A percentile compares a stretch with the other conserved stretches of the same genome.
Conservation (phyloP, 129 eudicot species). For the Saposhnikovia divaricata region DNA sequence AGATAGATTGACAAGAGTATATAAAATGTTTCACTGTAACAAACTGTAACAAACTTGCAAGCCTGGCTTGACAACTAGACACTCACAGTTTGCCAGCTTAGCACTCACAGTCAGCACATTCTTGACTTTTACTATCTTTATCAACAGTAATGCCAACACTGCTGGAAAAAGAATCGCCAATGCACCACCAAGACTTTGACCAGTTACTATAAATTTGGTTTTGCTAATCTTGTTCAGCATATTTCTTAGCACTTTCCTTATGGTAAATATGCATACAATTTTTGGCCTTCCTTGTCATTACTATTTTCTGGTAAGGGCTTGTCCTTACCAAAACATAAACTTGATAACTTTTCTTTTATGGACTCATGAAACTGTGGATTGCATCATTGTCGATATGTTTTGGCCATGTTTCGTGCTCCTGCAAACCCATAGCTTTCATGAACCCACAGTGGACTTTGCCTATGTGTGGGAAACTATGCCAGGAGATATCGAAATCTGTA, state of each 20-base stretch:
- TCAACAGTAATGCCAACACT: slow-evolving; percentile 26
- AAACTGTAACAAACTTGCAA: too few relatives aligned
- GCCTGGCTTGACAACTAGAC: too few relatives aligned
- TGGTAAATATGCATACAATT: slow-evolving; percentile 31
- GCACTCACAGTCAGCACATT: too few relatives aligned
- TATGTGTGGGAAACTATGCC: slow-evolving; percentile 23
- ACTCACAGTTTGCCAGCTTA: too few relatives aligned
- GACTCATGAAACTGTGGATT: slow-evolving; percentile 1
- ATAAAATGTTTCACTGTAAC: too few relatives aligned
- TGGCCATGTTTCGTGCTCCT: slow-evolving; percentile 25
- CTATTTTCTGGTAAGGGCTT: background rate
- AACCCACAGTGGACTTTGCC: slow-evolving; percentile 52
- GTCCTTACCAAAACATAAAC: background rate
- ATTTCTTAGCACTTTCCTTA: slow-evolving; percentile 26
- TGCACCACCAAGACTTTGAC: slow-evolving; percentile 71
- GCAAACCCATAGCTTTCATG: slow-evolving; percentile 45
- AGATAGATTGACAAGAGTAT: too few relatives aligned
- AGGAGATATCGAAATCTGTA: slow-evolving; percentile 44
- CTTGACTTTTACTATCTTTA: too few relatives aligned
- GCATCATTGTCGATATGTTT: slow-evolving; percentile 18
- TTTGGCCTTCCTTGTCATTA: background rate
- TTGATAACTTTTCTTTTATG: background rate
- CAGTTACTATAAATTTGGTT: slow-evolving; percentile 41
- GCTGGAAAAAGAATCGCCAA: slow-evolving; percentile 52
- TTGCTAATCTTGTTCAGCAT: slow-evolving; percentile 16